These are phyloP conservation scores for Fusarium verticillioides DNA, from an alignment of 2,329 filamentous ascomycete genomes.

Conservation along the genomic window DNA sequence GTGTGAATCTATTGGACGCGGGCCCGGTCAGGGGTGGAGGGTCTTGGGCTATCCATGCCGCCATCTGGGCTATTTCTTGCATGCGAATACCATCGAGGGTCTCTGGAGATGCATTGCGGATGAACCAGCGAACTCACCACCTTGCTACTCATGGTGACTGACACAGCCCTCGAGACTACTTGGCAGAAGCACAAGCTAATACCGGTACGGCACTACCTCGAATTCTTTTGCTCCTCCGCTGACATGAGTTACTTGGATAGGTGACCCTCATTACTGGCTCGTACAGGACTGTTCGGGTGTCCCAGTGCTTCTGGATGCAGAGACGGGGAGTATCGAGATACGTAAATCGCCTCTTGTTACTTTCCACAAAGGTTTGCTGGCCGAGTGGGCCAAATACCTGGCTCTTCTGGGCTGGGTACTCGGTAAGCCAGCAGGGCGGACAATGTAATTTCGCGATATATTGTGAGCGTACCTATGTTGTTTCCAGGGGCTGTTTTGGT, in stretches of 20 bases:
- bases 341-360: not conserved
- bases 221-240: not conserved
- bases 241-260: not conserved
- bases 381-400: too few relatives aligned
- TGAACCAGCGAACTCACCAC: not conserved
- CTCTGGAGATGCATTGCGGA: too few relatives aligned
- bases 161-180: not conserved
- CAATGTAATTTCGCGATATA: too few relatives aligned
- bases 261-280: not conserved
- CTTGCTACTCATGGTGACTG: rapidly evolving
- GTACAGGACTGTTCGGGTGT: not conserved
- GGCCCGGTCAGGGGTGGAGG: too few relatives aligned
- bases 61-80: not conserved
- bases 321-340: not conserved
- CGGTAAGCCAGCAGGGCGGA: too few relatives aligned
- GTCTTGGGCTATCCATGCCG: not conserved
- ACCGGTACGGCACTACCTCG: too few relatives aligned
- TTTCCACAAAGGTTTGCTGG: too few relatives aligned
- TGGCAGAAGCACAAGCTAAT: not conserved
- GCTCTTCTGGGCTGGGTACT: too few relatives aligned
- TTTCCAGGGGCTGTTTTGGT: too few relatives aligned
- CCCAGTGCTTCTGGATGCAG: not conserved
- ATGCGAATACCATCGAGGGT: not conserved
- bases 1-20: too few relatives aligned
- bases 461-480: too few relatives aligned